Conservation (phyloP, 495 filamentous ascomycete genomes). For the Daldinia bambusicola region DNA sequence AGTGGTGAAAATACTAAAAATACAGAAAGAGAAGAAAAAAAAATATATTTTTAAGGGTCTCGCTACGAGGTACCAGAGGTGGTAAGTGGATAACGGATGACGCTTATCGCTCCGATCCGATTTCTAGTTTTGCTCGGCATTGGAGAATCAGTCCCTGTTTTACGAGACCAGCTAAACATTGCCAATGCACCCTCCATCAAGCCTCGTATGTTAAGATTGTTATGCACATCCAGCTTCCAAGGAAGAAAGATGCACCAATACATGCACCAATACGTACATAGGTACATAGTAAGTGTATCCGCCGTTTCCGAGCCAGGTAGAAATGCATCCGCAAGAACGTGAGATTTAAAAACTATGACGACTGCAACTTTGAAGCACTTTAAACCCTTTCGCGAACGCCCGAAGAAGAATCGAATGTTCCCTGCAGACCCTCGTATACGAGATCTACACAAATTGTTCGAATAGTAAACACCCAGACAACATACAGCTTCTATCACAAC, state of each 20-base stretch:
- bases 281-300: constrained; percentile 24
- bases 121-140: constrained; percentile 32
- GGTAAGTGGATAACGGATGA: constrained; percentile 14
- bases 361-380: constrained; percentile 3
- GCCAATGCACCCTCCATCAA: constrained; percentile 22
- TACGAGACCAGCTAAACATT: constrained; percentile 42
- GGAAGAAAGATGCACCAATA: neutral
- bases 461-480: neutral
- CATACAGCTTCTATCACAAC: neutral
- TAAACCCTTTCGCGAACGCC: neutral
- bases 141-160: constrained; percentile 34
- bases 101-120: constrained; percentile 28
- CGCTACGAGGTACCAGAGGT: neutral
- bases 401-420: constrained; percentile 5
- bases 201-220: constrained; percentile 44
- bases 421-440: constrained; percentile 1
- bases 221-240: constrained; percentile 17
- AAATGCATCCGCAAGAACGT: constrained; percentile 22
- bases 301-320: constrained; percentile 28
- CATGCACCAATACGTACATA: too few species aligned
- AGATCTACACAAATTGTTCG: neutral
- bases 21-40: neutral
- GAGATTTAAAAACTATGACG: constrained; percentile 29
- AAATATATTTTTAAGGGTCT: constrained; percentile 28
- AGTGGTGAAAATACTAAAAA: neutral